Percentiles rank a stretch among this genome's conserved stretches.
phyloP scores from a whole-genome alignment of 2,329 filamentous ascomycete genomes.

The Colletotrichum echinochloae region DNA sequence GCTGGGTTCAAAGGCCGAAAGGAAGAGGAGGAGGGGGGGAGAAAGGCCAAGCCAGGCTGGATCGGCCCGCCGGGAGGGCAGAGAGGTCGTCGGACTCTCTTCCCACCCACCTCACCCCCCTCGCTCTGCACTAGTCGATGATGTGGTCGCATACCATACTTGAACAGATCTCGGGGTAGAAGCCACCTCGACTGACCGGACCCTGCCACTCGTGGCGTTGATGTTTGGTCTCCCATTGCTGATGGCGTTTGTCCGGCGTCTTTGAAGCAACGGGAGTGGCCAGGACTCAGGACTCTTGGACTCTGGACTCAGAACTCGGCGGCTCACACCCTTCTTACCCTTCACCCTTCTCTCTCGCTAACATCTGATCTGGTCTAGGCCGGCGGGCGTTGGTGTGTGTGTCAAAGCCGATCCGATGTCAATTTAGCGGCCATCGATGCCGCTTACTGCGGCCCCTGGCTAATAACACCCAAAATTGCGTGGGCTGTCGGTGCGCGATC shows the following conservation, averaged over 20 bases:
- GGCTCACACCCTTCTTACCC: too few species aligned
- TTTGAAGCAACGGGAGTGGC: slow-evolving; percentile 7
- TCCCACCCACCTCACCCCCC: too few species aligned
- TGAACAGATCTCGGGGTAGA: slow-evolving; percentile 29
- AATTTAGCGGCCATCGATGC: not conserved
- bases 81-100: not conserved
- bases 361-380: too few species aligned
- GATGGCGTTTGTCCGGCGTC: not conserved
- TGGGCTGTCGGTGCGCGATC: not conserved
- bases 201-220: too few species aligned
- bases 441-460: slow-evolving; percentile 4
- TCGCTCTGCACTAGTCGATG: not conserved
- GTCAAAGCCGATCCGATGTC: slow-evolving; percentile 14
- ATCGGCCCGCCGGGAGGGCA: slow-evolving; percentile 33
- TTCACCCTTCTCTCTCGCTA: not conserved
- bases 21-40: not conserved
- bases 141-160: slow-evolving; percentile 31
- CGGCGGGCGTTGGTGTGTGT: not conserved
- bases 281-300: not conserved
- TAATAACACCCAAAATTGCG: not conserved
- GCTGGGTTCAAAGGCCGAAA: slow-evolving; percentile 6
- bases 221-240: slow-evolving; percentile 2
- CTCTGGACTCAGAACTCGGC: too few species aligned
- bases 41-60: slow-evolving; percentile 29
- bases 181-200: slow-evolving; percentile 6